Evolutionary conservation across 768 basidiomycete species (phyloP).

Genomic region (Lactarius hengduanensis): DNA sequence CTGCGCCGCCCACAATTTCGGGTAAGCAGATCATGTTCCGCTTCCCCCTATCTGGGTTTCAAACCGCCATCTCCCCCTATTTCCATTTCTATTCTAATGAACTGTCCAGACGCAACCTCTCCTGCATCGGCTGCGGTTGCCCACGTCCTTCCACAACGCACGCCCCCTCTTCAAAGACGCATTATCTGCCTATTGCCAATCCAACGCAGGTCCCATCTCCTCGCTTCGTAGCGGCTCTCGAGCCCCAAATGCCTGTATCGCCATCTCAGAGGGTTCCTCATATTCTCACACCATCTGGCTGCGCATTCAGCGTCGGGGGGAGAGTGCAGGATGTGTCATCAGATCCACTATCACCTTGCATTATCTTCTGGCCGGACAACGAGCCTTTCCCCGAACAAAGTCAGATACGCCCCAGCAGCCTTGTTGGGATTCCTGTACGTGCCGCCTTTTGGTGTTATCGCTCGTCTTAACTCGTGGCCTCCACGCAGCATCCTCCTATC

Average conservation of each 20-base stretch:
- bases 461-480: conserved; percentile 22
- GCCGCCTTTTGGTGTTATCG: background rate
- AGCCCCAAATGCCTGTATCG: conserved; percentile 21
- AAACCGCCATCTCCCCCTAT: conserved; percentile 26
- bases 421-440: conserved; percentile 56
- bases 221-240: conserved; percentile 16
- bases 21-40: conserved; percentile 46
- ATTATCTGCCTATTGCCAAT: conserved; percentile 33
- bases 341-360: conserved; percentile 69
- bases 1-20: conserved; percentile 84
- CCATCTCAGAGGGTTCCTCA: conserved; percentile 34
- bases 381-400: conserved; percentile 79
- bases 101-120: conserved; percentile 65
- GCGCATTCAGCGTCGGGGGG: conserved; percentile 72
- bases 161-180: conserved; percentile 30
- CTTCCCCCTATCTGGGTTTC: conserved; percentile 33
- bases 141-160: conserved; percentile 42
- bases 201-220: conserved; percentile 26
- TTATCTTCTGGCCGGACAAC: conserved; percentile 92
- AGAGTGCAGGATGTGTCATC: conserved; percentile 75
- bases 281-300: conserved; percentile 79
- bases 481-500: conserved; percentile 71
- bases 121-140: conserved; percentile 76
- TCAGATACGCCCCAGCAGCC: conserved; percentile 60
- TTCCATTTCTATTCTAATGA: conserved; percentile 37